These are phyloP conservation scores for Kingdonia uniflora DNA, from an alignment of 164 flowering plant genomes.

Conservation along the genomic window DNA sequence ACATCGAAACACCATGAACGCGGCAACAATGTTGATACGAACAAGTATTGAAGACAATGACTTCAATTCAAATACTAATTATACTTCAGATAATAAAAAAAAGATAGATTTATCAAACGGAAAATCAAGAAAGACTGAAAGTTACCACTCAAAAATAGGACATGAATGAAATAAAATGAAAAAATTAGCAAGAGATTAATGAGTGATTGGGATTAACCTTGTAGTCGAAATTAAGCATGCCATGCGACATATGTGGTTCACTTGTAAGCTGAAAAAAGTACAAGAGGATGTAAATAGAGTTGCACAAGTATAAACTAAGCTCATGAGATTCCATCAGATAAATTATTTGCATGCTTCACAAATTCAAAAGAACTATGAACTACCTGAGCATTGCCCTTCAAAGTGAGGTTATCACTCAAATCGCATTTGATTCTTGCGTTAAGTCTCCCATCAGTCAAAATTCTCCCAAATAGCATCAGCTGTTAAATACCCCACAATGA, in stretches of 20 bases:
- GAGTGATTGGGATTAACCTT: constrained; percentile 39
- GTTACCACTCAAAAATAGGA: no score
- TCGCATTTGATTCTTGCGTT: constrained; percentile 76
- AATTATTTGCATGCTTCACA: not conserved
- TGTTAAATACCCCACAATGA: constrained; percentile 13
- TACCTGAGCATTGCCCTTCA: constrained; percentile 88
- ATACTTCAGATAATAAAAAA: no score
- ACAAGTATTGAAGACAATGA: no score
- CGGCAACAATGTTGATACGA: no score
- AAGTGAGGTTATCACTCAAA: constrained; percentile 55
- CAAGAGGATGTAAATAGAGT: not conserved
- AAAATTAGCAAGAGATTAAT: no score
- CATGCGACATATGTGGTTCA: constrained; percentile 96
- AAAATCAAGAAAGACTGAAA: no score
- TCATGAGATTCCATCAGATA: constrained; percentile 6
- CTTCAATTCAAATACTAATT: no score
- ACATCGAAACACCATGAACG: no score
- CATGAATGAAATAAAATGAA: no score
- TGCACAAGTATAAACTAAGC: no score
- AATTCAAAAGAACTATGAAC: not conserved
- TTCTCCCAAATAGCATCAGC: constrained; percentile 89
- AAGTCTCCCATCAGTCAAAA: constrained; percentile 77
- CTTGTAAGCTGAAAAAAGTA: constrained; percentile 48
- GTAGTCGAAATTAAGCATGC: constrained; percentile 77
- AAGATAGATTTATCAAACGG: no score